Evolutionary conservation across 2,329 filamentous ascomycete genomes (phyloP).

Genomic region (Teratosphaeria destructans): DNA sequence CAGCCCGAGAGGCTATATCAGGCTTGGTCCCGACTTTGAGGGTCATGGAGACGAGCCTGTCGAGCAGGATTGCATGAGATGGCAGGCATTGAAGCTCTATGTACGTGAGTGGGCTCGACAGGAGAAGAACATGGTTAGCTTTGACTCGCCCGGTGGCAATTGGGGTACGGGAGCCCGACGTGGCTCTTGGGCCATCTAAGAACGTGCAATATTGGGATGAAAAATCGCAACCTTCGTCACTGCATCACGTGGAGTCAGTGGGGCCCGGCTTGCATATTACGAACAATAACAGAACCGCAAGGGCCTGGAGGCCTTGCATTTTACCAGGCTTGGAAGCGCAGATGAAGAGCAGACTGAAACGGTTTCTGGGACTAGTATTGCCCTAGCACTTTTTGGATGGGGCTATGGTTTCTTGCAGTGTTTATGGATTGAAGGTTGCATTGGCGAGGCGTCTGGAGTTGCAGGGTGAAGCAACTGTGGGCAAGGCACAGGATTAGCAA

Average conservation of each 20-base stretch:
- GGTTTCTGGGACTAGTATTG: background rate
- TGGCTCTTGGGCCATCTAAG: constrained; percentile 37
- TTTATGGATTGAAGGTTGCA: background rate
- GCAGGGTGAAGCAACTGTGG: background rate
- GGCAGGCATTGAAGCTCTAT: constrained; percentile 75
- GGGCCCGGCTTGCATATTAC: background rate
- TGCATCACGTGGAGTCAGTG: background rate
- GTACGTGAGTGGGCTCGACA: constrained; percentile 84
- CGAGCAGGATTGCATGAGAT: constrained; percentile 54
- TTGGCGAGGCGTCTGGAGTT: background rate
- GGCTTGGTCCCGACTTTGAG: constrained; percentile 38
- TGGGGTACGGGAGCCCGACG: constrained; percentile 36
- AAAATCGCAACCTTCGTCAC: background rate
- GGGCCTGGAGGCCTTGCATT: background rate
- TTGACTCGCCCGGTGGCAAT: constrained; percentile 21
- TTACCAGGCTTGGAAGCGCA: background rate
- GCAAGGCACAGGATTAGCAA: background rate
- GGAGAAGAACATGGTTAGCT: constrained; percentile 56
- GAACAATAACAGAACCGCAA: background rate
- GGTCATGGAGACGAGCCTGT: constrained; percentile 36
- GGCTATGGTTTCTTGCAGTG: background rate
- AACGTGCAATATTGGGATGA: background rate
- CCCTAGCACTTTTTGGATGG: background rate
- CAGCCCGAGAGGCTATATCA: constrained; percentile 61
- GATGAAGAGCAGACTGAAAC: background rate